Evolutionary conservation across 768 basidiomycete species (phyloP).

Genomic region (Russula vinacea): DNA sequence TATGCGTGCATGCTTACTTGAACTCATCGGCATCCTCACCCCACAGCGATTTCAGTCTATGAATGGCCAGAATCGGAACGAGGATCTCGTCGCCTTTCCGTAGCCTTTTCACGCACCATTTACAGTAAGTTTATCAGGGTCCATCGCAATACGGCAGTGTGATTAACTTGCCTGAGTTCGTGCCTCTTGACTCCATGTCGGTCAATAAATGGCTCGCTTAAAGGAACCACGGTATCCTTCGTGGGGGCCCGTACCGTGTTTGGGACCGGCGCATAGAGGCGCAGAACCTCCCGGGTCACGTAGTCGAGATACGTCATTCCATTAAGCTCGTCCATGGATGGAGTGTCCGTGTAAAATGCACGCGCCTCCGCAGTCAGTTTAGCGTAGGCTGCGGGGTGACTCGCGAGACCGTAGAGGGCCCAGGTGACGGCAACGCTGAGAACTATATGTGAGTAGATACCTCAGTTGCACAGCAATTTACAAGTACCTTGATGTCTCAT

Average conservation of each 20-base stretch:
- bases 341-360: conserved; percentile 50
- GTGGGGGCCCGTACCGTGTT: conserved; percentile 16
- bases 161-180: conserved; percentile 25
- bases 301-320: conserved; percentile 61
- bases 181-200: conserved; percentile 24
- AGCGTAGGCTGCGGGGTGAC: conserved; percentile 47
- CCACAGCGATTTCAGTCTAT: conserved; percentile 28
- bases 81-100: conserved; percentile 21
- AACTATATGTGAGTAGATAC: not conserved
- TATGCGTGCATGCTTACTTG: conserved; percentile 26
- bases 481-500: conserved; percentile 52
- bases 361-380: conserved; percentile 60
- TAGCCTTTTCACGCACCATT: conserved; percentile 1
- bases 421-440: conserved; percentile 47
- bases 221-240: conserved; percentile 27
- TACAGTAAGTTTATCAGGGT: not conserved
- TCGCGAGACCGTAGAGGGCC: conserved; percentile 55
- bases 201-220: conserved; percentile 28
- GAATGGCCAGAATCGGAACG: conserved; percentile 22
- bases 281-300: conserved; percentile 23
- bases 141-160: not conserved
- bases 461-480: not conserved
- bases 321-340: conserved; percentile 67
- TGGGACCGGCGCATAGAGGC: conserved; percentile 28
- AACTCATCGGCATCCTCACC: conserved; percentile 32